Evolutionary conservation across 768 basidiomycete genomes (phyloP).

Genomic region (Suillus brevipes): DNA sequence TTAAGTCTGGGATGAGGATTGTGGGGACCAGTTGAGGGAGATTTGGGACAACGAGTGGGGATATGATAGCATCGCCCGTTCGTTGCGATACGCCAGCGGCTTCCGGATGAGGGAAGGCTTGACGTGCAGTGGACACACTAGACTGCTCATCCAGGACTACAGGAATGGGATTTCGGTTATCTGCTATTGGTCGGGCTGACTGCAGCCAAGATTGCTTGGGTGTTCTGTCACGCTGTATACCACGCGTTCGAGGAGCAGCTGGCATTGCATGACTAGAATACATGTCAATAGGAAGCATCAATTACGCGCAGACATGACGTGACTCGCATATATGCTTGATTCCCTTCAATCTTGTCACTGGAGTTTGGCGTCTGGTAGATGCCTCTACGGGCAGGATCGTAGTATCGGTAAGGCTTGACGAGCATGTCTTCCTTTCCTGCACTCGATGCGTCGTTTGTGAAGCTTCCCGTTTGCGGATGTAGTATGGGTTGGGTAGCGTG

Average conservation of each 20-base stretch:
- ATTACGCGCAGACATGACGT: slow-evolving; percentile 16
- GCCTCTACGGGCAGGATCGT: not conserved
- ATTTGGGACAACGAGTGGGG: not conserved
- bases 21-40: not conserved
- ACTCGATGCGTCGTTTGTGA: too few relatives aligned
- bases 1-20: not conserved
- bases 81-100: too few relatives aligned
- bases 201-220: slow-evolving; percentile 2
- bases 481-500: too few relatives aligned
- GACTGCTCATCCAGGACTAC: slow-evolving; percentile 10
- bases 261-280: slow-evolving; percentile 19
- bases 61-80: too few relatives aligned
- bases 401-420: too few relatives aligned
- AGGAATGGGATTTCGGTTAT: not conserved
- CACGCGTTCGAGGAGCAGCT: slow-evolving; percentile 22
- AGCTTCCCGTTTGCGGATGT: too few relatives aligned
- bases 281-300: slow-evolving; percentile 8
- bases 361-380: slow-evolving; percentile 1
- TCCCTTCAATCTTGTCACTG: slow-evolving; percentile 18
- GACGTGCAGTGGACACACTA: slow-evolving; percentile 9
- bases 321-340: slow-evolving; percentile 32
- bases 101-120: not conserved
- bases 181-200: slow-evolving; percentile 3
- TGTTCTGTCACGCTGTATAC: slow-evolving; percentile 18
- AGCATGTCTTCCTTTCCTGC: too few relatives aligned